Evolutionary conservation across 2,329 filamentous ascomycete genomes (phyloP).

Genomic region (Phyllachora maydis): DNA sequence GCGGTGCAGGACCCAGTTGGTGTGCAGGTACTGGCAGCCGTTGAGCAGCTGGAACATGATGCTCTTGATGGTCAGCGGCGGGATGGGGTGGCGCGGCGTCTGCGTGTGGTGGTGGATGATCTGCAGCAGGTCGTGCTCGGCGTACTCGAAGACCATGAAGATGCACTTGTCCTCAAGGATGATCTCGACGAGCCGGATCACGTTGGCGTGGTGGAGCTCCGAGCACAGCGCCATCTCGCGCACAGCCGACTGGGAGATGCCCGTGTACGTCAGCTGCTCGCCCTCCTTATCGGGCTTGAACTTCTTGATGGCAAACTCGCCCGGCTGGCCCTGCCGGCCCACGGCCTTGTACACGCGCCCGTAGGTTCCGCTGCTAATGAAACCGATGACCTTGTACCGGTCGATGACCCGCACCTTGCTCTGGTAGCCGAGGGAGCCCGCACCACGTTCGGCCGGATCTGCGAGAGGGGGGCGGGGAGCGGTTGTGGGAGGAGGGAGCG

Average conservation of each 20-base stretch:
- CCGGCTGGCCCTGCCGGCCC: conserved; percentile 48
- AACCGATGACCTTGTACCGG: conserved; percentile 89
- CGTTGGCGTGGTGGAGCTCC: conserved; percentile 71
- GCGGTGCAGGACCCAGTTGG: conserved; percentile 91
- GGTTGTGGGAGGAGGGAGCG: conserved; percentile 13
- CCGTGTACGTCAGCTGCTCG: conserved; percentile 83
- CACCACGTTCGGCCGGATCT: conserved; percentile 32
- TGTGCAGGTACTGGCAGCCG: conserved; percentile 83
- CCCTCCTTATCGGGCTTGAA: conserved; percentile 99
- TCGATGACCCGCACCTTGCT: conserved; percentile 79
- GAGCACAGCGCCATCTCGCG: conserved; percentile 95
- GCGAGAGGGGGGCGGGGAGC: too few relatives aligned
- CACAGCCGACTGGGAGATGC: conserved; percentile 91
- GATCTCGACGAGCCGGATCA: conserved; percentile 83
- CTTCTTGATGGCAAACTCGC: conserved; percentile 97
- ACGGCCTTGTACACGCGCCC: conserved; percentile 93
- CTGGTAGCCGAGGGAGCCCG: conserved; percentile 30
- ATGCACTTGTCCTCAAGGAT: conserved; percentile 98
- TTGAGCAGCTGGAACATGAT: conserved; percentile 94
- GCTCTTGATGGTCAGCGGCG: conserved; percentile 71
- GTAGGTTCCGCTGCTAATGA: conserved; percentile 96
- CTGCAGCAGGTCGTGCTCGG: conserved; percentile 89
- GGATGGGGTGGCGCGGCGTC: conserved; percentile 71
- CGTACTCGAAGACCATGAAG: conserved; percentile 98
- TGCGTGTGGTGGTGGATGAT: conserved; percentile 97